Evolutionary conservation across 1,284 basidiomycete genomes (phyloP).

Genomic region (Ganoderma sp.): DNA sequence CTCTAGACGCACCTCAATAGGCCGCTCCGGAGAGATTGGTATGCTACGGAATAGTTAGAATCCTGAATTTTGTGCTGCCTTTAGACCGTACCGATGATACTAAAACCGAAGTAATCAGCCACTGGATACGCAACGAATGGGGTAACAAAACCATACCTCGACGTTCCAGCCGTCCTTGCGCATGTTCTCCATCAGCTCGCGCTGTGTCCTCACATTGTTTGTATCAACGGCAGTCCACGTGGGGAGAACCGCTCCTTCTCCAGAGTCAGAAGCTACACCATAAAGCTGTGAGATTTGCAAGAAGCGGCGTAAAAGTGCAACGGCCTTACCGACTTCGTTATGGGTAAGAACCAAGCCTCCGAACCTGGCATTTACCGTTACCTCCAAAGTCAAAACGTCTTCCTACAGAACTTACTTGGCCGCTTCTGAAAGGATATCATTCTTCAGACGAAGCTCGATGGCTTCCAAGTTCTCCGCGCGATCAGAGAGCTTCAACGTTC

Average conservation of each 20-base stretch:
- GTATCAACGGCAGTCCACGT: conserved; percentile 95
- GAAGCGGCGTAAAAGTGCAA: not conserved
- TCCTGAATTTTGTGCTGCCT: not conserved
- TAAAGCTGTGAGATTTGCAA: conserved; percentile 4
- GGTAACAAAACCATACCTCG: conserved; percentile 57
- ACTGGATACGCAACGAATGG: not conserved
- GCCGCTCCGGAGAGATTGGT: conserved; percentile 89
- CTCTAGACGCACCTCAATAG: conserved; percentile 67
- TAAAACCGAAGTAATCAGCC: conserved; percentile 33
- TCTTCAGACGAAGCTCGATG: conserved; percentile 90
- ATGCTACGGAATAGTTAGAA: conserved; percentile 59
- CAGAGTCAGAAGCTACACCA: conserved; percentile 59
- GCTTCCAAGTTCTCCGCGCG: conserved; percentile 95
- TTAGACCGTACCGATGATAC: conserved; percentile 63
- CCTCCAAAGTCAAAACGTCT: not conserved
- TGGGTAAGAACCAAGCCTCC: conserved; percentile 94
- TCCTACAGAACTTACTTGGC: conserved; percentile 55
- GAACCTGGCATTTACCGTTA: conserved; percentile 55
- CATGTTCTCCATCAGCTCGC: conserved; percentile 87
- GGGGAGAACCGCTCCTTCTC: conserved; percentile 82
- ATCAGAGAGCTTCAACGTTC: conserved; percentile 85
- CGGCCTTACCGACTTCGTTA: conserved; percentile 74
- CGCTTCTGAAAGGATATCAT: conserved; percentile 93
- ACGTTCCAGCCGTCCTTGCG: conserved; percentile 88
- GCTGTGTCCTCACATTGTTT: conserved; percentile 84